A percentile compares a stretch with the other conserved stretches of the same genome.
phyloP scores from a whole-genome alignment of 2,329 filamentous ascomycete genomes.

The Sporothrix variecibatus region DNA sequence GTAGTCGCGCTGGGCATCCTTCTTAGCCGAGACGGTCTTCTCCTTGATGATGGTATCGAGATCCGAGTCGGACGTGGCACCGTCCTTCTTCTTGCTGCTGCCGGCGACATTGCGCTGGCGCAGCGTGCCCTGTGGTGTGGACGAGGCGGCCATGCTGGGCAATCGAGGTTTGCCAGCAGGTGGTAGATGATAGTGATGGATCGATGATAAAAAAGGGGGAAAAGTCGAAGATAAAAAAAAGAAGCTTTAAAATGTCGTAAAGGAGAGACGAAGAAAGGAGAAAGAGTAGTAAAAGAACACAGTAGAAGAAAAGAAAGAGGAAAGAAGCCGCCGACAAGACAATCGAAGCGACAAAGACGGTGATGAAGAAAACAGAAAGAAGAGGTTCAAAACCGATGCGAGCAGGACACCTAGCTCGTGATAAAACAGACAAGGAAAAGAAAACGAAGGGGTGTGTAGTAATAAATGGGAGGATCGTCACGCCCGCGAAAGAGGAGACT shows the following conservation, averaged over 20 bases:
- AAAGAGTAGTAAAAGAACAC: neutral
- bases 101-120: conserved; percentile 59
- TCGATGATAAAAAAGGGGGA: neutral
- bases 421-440: conserved; percentile 12
- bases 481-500: neutral
- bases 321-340: conserved; percentile 1
- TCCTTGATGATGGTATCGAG: conserved; percentile 53
- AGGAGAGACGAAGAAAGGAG: neutral
- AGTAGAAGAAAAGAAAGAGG: neutral
- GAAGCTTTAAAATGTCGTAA: neutral
- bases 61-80: conserved; percentile 46
- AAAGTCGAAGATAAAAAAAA: neutral
- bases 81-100: conserved; percentile 54
- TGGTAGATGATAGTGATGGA: neutral
- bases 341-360: conserved; percentile 1
- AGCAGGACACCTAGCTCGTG: conserved; percentile 8
- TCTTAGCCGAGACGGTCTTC: conserved; percentile 40
- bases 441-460: conserved; percentile 7
- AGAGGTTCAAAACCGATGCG: neutral
- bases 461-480: conserved; percentile 15
- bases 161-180: neutral
- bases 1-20: conserved; percentile 73
- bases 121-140: conserved; percentile 59
- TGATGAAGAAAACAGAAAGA: neutral
- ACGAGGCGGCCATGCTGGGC: conserved; percentile 49